Evolutionary conservation across 1,139 yeast species (phyloP).

Genomic region (Candida sanyaensis): DNA sequence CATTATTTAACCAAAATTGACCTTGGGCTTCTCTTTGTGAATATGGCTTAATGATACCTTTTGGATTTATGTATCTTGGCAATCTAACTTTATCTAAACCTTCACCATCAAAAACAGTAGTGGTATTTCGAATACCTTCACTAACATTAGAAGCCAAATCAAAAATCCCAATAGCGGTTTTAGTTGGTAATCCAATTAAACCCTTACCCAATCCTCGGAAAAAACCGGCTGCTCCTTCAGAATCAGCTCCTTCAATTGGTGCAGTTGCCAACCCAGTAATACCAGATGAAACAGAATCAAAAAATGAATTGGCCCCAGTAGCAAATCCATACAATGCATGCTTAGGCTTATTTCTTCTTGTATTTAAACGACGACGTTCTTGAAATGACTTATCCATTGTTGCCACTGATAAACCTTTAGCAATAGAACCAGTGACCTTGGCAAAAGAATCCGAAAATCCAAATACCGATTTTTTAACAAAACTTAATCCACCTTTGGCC

Average conservation of each 20-base stretch:
- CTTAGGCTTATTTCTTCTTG: conserved; percentile 76
- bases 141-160: conserved; percentile 92
- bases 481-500: conserved; percentile 94
- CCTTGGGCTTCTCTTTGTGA: conserved; percentile 91
- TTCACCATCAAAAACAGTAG: conserved; percentile 85
- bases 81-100: conserved; percentile 79
- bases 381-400: conserved; percentile 88
- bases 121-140: conserved; percentile 91
- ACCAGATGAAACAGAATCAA: conserved; percentile 87
- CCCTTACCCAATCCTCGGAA: conserved; percentile 94
- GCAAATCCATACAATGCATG: conserved; percentile 90
- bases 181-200: conserved; percentile 91
- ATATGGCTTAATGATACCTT: conserved; percentile 72
- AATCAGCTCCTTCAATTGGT: conserved; percentile 84
- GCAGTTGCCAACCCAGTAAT: conserved; percentile 87
- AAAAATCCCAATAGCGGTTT: conserved; percentile 92
- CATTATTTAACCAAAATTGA: conserved; percentile 84
- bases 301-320: conserved; percentile 84
- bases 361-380: conserved; percentile 71
- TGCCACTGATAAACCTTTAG: conserved; percentile 90
- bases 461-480: conserved; percentile 90
- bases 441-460: conserved; percentile 94
- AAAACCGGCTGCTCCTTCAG: conserved; percentile 88
- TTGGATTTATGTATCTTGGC: conserved; percentile 73
- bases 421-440: conserved; percentile 89